Conservation (phyloP, 129 eudicot species). For the Daucus carota region DNA sequence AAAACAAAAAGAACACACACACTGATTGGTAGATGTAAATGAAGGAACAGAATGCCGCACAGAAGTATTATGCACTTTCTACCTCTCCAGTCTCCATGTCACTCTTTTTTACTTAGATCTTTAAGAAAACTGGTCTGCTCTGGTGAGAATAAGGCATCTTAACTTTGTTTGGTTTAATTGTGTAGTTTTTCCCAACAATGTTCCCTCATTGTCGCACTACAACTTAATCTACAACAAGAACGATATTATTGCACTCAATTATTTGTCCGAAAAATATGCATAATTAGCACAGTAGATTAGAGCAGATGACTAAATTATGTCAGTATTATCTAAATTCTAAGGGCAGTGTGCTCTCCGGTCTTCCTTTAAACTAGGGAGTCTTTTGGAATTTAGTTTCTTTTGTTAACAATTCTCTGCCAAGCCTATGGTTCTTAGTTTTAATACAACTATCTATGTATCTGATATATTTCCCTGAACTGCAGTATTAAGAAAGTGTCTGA, state of each 20-base stretch:
- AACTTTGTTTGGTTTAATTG: not conserved
- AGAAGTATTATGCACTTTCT: not conserved
- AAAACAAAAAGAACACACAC: no score
- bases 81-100: not conserved
- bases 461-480: constrained; percentile 8
- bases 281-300: not conserved
- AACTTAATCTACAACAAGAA: not conserved
- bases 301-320: not conserved
- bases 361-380: not conserved
- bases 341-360: not conserved
- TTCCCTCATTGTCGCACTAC: not conserved
- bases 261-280: no score
- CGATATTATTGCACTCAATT: not conserved
- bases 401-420: not conserved
- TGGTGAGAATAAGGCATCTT: not conserved
- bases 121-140: not conserved
- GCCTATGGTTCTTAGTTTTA: not conserved
- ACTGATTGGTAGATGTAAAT: not conserved
- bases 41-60: not conserved
- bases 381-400: not conserved
- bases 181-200: not conserved
- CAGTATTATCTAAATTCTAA: not conserved
- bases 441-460: not conserved
- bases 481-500: constrained; percentile 49
- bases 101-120: not conserved